These are phyloP conservation scores for Halocafeteria seosinensis DNA, from an alignment of 108 stramenopile genomes.

Conservation along the genomic window DNA sequence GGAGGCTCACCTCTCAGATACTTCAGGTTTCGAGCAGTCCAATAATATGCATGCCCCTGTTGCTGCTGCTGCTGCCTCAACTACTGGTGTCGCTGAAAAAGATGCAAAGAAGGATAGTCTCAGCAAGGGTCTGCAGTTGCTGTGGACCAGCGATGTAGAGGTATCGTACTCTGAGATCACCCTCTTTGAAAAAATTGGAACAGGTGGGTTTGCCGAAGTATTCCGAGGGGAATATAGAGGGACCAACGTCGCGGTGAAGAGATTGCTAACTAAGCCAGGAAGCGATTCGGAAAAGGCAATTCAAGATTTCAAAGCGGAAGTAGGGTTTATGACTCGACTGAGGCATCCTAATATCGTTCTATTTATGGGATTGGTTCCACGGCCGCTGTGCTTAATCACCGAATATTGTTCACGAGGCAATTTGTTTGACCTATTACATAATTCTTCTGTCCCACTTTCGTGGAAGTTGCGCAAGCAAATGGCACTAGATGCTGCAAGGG, in stretches of 20 bases:
- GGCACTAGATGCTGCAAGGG: conserved; percentile 23
- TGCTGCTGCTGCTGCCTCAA: not conserved
- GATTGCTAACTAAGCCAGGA: not conserved
- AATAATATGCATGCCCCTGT: not conserved
- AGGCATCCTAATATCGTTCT: conserved; percentile 76
- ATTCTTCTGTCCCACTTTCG: not conserved
- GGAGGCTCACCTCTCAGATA: no score
- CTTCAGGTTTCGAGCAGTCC: not conserved
- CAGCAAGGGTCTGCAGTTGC: not conserved
- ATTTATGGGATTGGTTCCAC: conserved; percentile 74
- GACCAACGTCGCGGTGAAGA: conserved; percentile 11
- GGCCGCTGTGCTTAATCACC: conserved; percentile 64
- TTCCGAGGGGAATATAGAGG: conserved; percentile 7
- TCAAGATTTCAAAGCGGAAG: conserved; percentile 17
- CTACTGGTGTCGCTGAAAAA: not conserved
- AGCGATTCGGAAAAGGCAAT: conserved; percentile 14
- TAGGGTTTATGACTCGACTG: conserved; percentile 44
- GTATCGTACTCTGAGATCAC: not conserved
- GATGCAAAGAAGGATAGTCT: not conserved
- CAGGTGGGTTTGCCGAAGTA: conserved; percentile 10
- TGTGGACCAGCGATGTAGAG: not conserved
- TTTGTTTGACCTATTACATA: conserved; percentile 61
- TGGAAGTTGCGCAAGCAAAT: not conserved
- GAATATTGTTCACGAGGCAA: conserved; percentile 65
- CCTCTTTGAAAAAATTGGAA: not conserved